Evolutionary conservation across 1,284 basidiomycete genomes (phyloP).

Genomic region (Apiotrichum gamsii): DNA sequence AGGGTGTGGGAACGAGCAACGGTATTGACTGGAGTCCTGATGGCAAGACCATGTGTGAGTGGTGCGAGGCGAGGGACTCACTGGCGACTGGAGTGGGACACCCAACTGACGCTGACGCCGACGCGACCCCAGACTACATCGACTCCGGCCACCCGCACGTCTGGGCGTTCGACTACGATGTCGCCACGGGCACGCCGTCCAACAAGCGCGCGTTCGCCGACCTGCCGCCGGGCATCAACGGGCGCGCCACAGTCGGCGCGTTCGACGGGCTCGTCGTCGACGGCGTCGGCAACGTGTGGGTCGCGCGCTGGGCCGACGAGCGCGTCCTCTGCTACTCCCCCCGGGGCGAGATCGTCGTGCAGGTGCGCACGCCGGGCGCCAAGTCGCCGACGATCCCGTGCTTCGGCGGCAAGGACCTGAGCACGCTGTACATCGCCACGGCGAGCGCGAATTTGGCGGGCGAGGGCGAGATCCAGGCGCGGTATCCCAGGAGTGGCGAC

Average conservation of each 20-base stretch:
- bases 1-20: conserved; percentile 37
- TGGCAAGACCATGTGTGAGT: conserved; percentile 41
- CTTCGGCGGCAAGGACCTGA: conserved; percentile 40
- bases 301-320: conserved; percentile 41
- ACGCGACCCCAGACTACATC: conserved; percentile 43
- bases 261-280: conserved; percentile 46
- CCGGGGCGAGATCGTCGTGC: conserved; percentile 30
- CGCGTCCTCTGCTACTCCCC: conserved; percentile 38
- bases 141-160: conserved; percentile 37
- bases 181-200: conserved; percentile 23
- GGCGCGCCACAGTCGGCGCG: conserved; percentile 22
- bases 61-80: background rate
- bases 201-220: conserved; percentile 27
- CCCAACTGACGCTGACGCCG: too few relatives aligned
- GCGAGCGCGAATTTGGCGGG: conserved; percentile 29
- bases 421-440: conserved; percentile 36
- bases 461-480: conserved; percentile 21
- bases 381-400: conserved; percentile 39
- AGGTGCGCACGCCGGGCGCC: conserved; percentile 25
- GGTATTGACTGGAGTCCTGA: conserved; percentile 45
- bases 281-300: conserved; percentile 42
- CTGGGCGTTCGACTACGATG: conserved; percentile 34
- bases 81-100: too few relatives aligned
- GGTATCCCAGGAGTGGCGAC: conserved; percentile 32
- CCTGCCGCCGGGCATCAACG: conserved; percentile 15